A percentile compares a stretch with the other conserved stretches of the same genome.
phyloP scores from a whole-genome alignment of 441 rosid genomes.

The Melastoma candidum region DNA sequence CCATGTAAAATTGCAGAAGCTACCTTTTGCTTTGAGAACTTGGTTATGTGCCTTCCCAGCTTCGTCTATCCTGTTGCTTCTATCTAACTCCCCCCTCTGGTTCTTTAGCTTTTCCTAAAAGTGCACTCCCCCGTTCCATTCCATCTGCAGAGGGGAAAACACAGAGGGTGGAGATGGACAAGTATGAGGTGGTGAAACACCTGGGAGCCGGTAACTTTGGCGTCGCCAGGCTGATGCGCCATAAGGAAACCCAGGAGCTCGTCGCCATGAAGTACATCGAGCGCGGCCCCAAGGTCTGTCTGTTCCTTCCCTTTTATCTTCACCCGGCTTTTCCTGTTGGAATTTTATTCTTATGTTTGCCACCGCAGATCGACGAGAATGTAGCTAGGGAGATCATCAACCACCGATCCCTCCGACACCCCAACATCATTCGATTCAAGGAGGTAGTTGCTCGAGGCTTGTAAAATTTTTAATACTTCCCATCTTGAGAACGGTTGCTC shows the following conservation, averaged over 20 bases:
- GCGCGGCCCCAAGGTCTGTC: slow-evolving; percentile 20
- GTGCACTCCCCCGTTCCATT: no score
- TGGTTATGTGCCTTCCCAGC: no score
- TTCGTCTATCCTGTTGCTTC: no score
- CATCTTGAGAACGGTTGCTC: background rate
- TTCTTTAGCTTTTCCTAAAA: no score
- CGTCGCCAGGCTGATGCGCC: slow-evolving; percentile 51
- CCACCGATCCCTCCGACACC: slow-evolving; percentile 86
- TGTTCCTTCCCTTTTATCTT: no score
- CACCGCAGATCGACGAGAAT: slow-evolving; percentile 81
- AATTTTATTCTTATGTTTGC: background rate
- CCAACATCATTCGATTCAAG: slow-evolving; percentile 87
- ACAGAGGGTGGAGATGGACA: no score
- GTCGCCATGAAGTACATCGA: slow-evolving; percentile 66
- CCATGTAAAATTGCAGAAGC: no score
- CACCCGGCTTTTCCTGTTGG: background rate
- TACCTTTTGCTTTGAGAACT: no score
- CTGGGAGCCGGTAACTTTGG: slow-evolving; percentile 39
- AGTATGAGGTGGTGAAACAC: no score
- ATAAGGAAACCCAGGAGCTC: slow-evolving; percentile 47
- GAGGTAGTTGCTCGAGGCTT: slow-evolving; percentile 40
- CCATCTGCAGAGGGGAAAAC: no score
- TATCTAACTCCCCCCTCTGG: no score
- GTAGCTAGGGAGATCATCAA: slow-evolving; percentile 94
- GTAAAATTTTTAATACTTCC: background rate